A percentile compares a stretch with the other conserved stretches of the same genome.
phyloP scores from a whole-genome alignment of 768 basidiomycete species.

The Rhizopogon vulgaris region DNA sequence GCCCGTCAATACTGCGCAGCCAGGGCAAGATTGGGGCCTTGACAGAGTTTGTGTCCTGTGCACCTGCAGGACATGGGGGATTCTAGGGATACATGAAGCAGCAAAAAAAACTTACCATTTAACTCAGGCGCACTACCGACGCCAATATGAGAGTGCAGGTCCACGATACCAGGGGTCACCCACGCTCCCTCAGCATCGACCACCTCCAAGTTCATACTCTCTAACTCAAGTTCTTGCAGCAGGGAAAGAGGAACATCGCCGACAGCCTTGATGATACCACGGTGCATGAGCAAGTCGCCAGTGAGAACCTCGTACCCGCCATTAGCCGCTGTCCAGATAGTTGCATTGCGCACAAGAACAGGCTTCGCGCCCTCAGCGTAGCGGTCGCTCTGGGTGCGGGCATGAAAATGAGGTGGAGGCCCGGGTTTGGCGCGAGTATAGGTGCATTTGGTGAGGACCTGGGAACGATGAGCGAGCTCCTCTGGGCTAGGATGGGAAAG shows the following conservation, averaged over 20 bases:
- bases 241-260: conserved; percentile 34
- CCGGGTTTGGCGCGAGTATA: conserved; percentile 36
- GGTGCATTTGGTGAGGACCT: conserved; percentile 38
- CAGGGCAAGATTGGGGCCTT: conserved; percentile 62
- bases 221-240: conserved; percentile 17
- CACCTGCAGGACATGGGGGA: conserved; percentile 23
- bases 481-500: neutral
- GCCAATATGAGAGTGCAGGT: conserved; percentile 43
- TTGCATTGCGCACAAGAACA: conserved; percentile 66
- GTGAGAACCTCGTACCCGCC: conserved; percentile 62
- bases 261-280: conserved; percentile 57
- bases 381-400: conserved; percentile 55
- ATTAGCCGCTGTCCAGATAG: conserved; percentile 73
- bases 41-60: conserved; percentile 51
- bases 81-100: neutral
- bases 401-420: conserved; percentile 39
- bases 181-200: conserved; percentile 65
- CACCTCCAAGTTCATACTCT: conserved; percentile 35
- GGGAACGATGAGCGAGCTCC: conserved; percentile 9
- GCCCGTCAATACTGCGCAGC: conserved; percentile 40
- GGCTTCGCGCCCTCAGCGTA: conserved; percentile 57
- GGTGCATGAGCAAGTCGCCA: conserved; percentile 66
- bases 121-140: conserved; percentile 31
- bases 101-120: conserved; percentile 14
- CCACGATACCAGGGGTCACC: conserved; percentile 73